Base-by-base conservation (phyloP, 192 early-diverging fungal species). In the Coemansia sp. region DNA sequence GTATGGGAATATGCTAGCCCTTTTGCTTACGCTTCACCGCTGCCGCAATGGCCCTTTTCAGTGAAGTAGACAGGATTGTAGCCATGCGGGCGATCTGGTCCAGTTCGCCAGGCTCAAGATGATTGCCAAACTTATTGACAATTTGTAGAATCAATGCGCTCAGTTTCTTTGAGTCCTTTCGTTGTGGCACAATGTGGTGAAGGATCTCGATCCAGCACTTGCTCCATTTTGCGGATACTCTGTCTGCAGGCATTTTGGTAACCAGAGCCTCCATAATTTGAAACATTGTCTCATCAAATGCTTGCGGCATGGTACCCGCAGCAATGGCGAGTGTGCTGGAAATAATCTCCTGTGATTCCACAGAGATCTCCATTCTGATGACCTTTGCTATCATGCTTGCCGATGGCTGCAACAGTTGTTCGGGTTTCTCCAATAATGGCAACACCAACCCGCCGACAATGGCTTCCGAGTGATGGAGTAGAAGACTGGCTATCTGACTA, bases 91-190 rank as follows among this genome's bases (percentile, higher is more conserved):
- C 61, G 18, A 74, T 49, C 14, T 54, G 60, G 4, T 71, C 68
- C 38, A 74, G 58, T 5, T 67, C 68, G 3, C 22, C 16, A 0
- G 26, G 26, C 8, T 57, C 64, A 26, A 74, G 53, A 9, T 31
- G 31, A 18, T 50, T 14, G 24, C 77, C 77, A 31, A 80, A 74
- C 31, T 65, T 74, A 58, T 80, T 80, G 23, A 74, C 68, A 50
- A 74, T 68, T 19, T 68, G 72, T 3, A 80, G 62, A 60, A 80
- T 67, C 19, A 74, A 44, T 0, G 71, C 68, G 26, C 65, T 57
- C 6, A 80, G 68, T 25, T 74, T 80, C 24, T 68, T 80, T 0
- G 77, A 80, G 0, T 55, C 65, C 0, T 48, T 4, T 18, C 56
- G 32, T 5, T 38, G 28, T 8, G 53, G 64, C 10, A 62, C 65